A percentile compares a stretch with the other conserved stretches of the same genome.
Conservation (phyloP, 345 rosid genomes). For the Alliaria petiolata region DNA sequence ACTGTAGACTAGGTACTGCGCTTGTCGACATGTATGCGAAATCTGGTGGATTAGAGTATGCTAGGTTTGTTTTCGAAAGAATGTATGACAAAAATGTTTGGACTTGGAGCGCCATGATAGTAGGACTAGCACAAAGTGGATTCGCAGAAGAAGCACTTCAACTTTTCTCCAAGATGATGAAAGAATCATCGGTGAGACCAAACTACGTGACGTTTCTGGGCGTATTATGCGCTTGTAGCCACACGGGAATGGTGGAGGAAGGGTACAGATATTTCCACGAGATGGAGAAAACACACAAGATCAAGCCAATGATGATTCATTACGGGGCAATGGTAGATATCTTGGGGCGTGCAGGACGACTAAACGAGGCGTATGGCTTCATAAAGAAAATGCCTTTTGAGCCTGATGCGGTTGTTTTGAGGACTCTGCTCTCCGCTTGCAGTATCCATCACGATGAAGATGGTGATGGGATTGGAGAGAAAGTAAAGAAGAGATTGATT, state of each 20-base stretch:
- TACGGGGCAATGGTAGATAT: conserved; percentile 80
- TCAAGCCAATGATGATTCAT: conserved; percentile 65
- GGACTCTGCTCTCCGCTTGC: conserved; percentile 73
- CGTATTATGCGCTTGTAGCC: conserved; percentile 81
- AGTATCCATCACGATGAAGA: conserved; percentile 41
- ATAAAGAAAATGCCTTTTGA: conserved; percentile 47
- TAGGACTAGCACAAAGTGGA: conserved; percentile 80
- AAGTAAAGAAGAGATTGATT: conserved; percentile 55
- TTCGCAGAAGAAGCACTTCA: conserved; percentile 56
- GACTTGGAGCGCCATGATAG: conserved; percentile 97
- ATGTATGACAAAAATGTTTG: conserved; percentile 64
- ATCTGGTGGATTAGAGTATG: conserved; percentile 54
- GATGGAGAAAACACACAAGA: conserved; percentile 63
- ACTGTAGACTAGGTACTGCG: conserved; percentile 68
- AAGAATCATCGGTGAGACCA: conserved; percentile 41
- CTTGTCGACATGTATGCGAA: conserved; percentile 81
- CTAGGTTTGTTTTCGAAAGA: conserved; percentile 46
- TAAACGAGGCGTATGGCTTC: conserved; percentile 58
- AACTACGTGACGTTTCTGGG: conserved; percentile 85
- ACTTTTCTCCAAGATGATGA: conserved; percentile 52
- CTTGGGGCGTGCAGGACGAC: conserved; percentile 66
- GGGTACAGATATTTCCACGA: conserved; percentile 60
- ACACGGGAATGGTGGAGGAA: conserved; percentile 66
- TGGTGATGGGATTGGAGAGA: conserved; percentile 40
- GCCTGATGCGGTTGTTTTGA: conserved; percentile 63